Conservation (phyloP, 2,329 filamentous ascomycete genomes). For the Botryotinia narcissicola region DNA sequence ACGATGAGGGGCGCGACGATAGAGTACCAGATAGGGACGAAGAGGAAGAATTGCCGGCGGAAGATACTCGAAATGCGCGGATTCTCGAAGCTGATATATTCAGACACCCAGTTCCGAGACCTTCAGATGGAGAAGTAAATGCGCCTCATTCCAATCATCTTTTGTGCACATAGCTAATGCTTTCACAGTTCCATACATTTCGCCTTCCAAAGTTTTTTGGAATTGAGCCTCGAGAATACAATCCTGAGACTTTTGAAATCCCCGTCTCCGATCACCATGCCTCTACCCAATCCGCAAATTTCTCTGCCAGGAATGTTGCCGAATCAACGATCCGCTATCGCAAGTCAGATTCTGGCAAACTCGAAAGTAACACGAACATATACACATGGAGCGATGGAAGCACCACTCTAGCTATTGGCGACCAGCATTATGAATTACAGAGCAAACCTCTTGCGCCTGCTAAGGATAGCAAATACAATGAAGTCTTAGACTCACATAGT, state of each 20-base stretch:
- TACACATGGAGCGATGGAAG: slow-evolving; percentile 80
- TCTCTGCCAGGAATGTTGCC: slow-evolving; percentile 55
- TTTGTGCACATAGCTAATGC: slow-evolving; percentile 26
- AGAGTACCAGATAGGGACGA: slow-evolving; percentile 44
- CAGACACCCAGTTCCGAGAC: slow-evolving; percentile 68
- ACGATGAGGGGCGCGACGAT: slow-evolving; percentile 63
- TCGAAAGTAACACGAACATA: slow-evolving; percentile 73
- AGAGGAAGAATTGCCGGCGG: slow-evolving; percentile 46
- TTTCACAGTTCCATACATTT: slow-evolving; percentile 61
- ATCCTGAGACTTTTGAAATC: slow-evolving; percentile 63
- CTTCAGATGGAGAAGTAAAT: slow-evolving; percentile 65
- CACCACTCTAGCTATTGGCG: slow-evolving; percentile 70
- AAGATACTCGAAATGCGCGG: slow-evolving; percentile 46
- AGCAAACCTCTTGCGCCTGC: slow-evolving; percentile 66
- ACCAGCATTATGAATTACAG: slow-evolving; percentile 72
- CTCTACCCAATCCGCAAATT: slow-evolving; percentile 46
- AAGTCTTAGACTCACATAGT: slow-evolving; percentile 69
- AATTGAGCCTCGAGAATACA: slow-evolving; percentile 66
- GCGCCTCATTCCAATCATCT: not conserved
- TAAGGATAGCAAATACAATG: slow-evolving; percentile 54
- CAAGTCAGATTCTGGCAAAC: slow-evolving; percentile 58
- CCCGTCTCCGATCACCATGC: slow-evolving; percentile 57
- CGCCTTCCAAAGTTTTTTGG: slow-evolving; percentile 71
- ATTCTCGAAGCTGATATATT: slow-evolving; percentile 64
- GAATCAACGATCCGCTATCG: slow-evolving; percentile 68